Percentiles rank a stretch among this genome's conserved stretches.
These are phyloP conservation scores for Acephala macrosclerotiorum DNA, from an alignment of 2,329 filamentous ascomycete genomes.

Conservation along the genomic window DNA sequence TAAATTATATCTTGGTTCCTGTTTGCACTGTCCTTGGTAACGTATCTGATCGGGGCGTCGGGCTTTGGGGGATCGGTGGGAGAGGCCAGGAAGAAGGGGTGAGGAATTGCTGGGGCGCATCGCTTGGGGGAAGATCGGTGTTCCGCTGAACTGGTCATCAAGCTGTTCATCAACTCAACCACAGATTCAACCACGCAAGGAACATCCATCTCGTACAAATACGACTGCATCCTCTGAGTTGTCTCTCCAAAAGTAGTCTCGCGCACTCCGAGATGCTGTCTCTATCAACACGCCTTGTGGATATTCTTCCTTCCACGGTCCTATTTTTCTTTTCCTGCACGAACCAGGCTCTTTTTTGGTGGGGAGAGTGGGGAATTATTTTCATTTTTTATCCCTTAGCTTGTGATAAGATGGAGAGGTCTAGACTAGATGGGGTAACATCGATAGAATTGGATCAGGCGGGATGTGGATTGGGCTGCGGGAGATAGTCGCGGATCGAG, in stretches of 20 bases:
- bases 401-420: background rate
- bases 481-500: background rate
- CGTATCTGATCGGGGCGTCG: background rate
- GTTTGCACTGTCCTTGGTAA: background rate
- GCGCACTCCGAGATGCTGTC: background rate
- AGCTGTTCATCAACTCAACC: background rate
- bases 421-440: background rate
- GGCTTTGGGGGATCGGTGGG: background rate
- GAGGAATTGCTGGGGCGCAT: background rate
- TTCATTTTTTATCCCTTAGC: background rate
- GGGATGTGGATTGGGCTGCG: no score
- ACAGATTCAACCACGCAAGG: background rate
- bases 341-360: background rate
- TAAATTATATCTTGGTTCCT: background rate
- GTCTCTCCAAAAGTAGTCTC: background rate
- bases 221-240: background rate
- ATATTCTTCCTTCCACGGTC: background rate
- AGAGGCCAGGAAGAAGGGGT: no score
- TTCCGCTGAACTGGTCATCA: no score
- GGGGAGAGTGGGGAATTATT: conserved; percentile 2
- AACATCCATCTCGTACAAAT: background rate
- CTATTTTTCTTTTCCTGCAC: background rate
- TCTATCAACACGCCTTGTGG: background rate
- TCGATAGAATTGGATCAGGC: background rate
- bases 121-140: no score